Evolutionary conservation across 352 stramenopile species (phyloP), one percentile per base, ranked within the genome.

Genomic region (Phytophthora hybrid): DNA sequence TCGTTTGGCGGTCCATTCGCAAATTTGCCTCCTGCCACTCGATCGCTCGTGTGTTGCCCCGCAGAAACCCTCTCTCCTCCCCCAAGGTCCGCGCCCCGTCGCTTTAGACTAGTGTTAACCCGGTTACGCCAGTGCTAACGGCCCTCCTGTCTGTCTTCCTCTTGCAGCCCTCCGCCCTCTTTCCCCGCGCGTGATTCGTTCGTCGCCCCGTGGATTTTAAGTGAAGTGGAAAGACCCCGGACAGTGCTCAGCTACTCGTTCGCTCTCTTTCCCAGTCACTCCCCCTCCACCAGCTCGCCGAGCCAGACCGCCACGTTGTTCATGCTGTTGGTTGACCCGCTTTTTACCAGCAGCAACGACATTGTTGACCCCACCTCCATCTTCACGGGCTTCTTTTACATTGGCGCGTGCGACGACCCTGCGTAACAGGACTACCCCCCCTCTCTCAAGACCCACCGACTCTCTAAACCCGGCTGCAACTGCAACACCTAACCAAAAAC

Each of bases 351-450:
- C 82, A 90, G 74, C 78, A 78, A 93, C 82, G 87, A 94, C 83
- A 93, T 95, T 86, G 89, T 96, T 90, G 89, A 96, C 83, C 82
- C 82, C 61, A 92, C 87, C 71, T 87, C 79, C 74, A 94, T 96
- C 77, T 96, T 95, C 85, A 96, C 89, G 77, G 89, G 89, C 78
- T 94, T 96, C 79, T 96, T 96, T 71, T 94, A 95, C 87, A 93
- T 93, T 84, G 88, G 89, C 86, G 89, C 89, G 84, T 96, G 89
- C 77, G 89, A 96, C 86, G 88, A 94, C 77, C 89, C 89, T 71
- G 89, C 89, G 46, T 96, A 96, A 94, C 85, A 94, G 60, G 64
- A 18, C 54, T 60, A 73, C 51, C 19, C n/a, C 60, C 23, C 11
- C 14, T 31, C 46, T 29, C 26, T 31, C 41, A 49, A 49, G 44